These are phyloP conservation scores for Epichloe brachyelytri DNA, from an alignment of 2,329 filamentous ascomycete genomes.

Conservation along the genomic window DNA sequence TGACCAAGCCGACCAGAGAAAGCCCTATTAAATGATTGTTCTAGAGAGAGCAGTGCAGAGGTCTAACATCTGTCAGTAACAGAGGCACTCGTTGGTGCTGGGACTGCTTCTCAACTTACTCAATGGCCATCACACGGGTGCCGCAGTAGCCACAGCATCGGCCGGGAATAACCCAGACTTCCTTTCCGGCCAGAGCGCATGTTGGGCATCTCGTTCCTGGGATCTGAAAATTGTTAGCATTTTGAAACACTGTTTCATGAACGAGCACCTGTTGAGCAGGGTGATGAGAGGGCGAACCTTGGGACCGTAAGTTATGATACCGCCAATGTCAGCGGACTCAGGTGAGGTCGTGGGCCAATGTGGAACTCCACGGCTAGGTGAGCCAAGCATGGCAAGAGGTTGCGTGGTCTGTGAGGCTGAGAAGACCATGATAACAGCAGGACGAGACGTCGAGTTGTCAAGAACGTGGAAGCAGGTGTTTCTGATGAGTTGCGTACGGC, in stretches of 20 bases:
- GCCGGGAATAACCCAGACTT: conserved; percentile 44
- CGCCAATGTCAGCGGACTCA: not conserved
- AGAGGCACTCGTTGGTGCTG: not conserved
- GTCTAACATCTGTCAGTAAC: not conserved
- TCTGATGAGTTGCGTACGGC: not conserved
- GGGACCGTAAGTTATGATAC: conserved; percentile 6
- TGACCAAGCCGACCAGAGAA: not conserved
- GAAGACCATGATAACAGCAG: not conserved
- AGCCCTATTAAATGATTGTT: not conserved
- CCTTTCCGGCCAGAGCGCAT: conserved; percentile 34
- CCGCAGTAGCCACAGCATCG: conserved; percentile 38
- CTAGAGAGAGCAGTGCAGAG: too few relatives aligned
- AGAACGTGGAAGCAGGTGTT: not conserved
- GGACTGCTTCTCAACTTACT: not conserved
- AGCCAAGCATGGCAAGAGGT: not conserved
- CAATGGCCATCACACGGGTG: conserved; percentile 22
- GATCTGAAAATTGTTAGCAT: conserved; percentile 18
- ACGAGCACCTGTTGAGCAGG: too few relatives aligned
- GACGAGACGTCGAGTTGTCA: not conserved
- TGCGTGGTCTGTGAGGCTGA: not conserved
- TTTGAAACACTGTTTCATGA: not conserved
- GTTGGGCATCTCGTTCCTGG: conserved; percentile 40
- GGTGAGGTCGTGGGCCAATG: not conserved
- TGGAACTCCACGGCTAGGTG: not conserved
- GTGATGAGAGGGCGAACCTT: conserved; percentile 3